Base-by-base conservation (phyloP, 1,284 basidiomycete species). In the Volvariella volvacea region DNA sequence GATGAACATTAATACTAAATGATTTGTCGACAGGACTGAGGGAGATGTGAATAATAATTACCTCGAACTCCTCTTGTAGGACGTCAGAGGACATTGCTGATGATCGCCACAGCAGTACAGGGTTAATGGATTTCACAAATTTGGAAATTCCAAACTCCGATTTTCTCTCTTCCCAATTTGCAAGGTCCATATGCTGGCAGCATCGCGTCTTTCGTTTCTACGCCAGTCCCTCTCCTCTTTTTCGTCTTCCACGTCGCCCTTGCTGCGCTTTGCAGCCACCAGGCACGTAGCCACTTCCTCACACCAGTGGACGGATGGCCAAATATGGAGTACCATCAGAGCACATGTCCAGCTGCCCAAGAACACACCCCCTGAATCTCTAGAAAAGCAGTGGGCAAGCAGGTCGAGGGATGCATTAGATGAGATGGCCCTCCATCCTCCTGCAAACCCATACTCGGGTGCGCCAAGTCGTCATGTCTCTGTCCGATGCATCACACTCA, bases 41-140 rank as follows among this genome's bases (percentile, higher is more conserved):
- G 21, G n/a, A 14, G 34, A 39, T 43, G 16, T 20, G 41, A 34
- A 15, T 30, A 19, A 41, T 41, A 41, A 42, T 46, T 55, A 93
- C 92, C 79, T 96, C 92, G 54, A 93, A 82, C 66, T 96, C 92
- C 66, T 95, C 92, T 43, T 75, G 64, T 40, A 88, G 65, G 30
- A 73, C 68, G 52, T 84, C 76, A 42, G 73, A 70, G 47, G 76
- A 72, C 80, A 84, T 84, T 46, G 51, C 14, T 28, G 21, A 21
- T 6, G 25, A 28, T 36, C 34, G 19, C n/a, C n/a, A 36, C 14
- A 4, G 30, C 30, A 9, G 6, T 47, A 48, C 46, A 45, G 30
- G 43, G 50, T 43, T 30, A 6, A 28, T 28, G 36, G 43, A 39
- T 20, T 20, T 22, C 21, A 31, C 45, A 28, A 16, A 34, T 45